Evolutionary conservation across 371 early-diverging fungal genomes (phyloP), one percentile per base, ranked within the genome.

Genomic region (Saksenaea oblongispora): DNA sequence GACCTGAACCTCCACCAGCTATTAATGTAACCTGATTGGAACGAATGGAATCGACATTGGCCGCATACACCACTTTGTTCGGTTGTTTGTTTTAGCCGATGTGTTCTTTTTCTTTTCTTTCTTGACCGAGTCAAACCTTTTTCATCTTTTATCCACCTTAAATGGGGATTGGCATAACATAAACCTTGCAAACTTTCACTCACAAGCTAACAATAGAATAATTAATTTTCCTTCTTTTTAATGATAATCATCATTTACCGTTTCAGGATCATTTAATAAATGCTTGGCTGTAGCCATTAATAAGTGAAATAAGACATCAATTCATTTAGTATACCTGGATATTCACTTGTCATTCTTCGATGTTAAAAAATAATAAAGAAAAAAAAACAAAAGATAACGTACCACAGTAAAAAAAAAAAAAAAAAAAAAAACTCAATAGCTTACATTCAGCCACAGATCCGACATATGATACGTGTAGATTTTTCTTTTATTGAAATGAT

Each of bases 1-100:
- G 95, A 22, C 95, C 94, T 44, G 87, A 74, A 35, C 93, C 93
- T 35, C 94, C 94, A 31, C 94, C 94, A 61, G 90, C 87, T 54
- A 94, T 76, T 14, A 93, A 67, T 4, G 93, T 88, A 42, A 93
- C 94, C 66, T 90, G 90, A 24, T 76, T 63, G 27, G 68, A 57
- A 57, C 85, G 86, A 54, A 85, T 66, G 15, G 54, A 56, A 5
- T 85, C 83, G 10, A 86, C 74, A 59, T 87, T 73, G 27, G 80
- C 77, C 61, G 73, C 59, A 58, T 77, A 88, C 17, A 89, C 74
- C 51, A 90, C 87, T 75, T 61, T 31, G 31, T 31, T 31, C 31
- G 57, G 35, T 59, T 35, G 47, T 44, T 17, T 11, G n/a, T 31
- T 8, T 34, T 24, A 22, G 42, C n/a, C 17, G 39, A 15, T 5